Conservation (phyloP, 495 filamentous ascomycete genomes). For the Neurospora sp. region DNA sequence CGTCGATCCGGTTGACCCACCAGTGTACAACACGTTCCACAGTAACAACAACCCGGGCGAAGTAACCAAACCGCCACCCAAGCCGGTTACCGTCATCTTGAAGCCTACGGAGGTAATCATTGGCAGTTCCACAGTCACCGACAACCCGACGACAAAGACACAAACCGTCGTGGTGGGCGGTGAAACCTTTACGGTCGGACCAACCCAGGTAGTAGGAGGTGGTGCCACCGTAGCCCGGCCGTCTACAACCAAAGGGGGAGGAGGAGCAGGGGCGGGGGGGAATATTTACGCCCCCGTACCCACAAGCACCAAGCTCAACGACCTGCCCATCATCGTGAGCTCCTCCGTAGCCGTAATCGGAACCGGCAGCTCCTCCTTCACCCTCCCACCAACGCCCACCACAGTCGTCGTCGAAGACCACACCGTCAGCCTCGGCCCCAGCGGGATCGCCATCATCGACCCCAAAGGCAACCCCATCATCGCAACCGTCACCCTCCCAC, state of each 20-base stretch:
- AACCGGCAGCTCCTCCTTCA: conserved; percentile 29
- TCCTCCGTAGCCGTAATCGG: conserved; percentile 35
- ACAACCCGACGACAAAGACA: conserved; percentile 23
- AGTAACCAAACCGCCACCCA: neutral
- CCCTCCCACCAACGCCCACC: conserved; percentile 19
- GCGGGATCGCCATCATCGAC: conserved; percentile 28
- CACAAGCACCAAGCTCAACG: conserved; percentile 28
- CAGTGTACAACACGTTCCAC: conserved; percentile 18
- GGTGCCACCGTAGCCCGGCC: conserved; percentile 32
- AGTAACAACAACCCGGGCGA: conserved; percentile 5
- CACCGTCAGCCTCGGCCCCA: conserved; percentile 37
- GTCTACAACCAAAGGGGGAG: conserved; percentile 1
- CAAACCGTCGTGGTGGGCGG: conserved; percentile 29
- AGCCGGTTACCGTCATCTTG: conserved; percentile 27
- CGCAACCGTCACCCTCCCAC: conserved; percentile 8
- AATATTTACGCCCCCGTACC: conserved; percentile 17
- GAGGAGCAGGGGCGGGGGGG: neutral
- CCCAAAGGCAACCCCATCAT: conserved; percentile 15
- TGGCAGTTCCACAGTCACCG: conserved; percentile 29
- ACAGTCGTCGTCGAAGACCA: conserved; percentile 24
- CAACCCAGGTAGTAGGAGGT: conserved; percentile 28
- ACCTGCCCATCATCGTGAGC: conserved; percentile 31
- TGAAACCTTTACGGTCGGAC: conserved; percentile 34
- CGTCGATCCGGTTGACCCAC: conserved; percentile 17
- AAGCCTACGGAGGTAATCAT: conserved; percentile 34